Conservation (phyloP, 257 asterid genomes). For the Nicotiana knightiana region DNA sequence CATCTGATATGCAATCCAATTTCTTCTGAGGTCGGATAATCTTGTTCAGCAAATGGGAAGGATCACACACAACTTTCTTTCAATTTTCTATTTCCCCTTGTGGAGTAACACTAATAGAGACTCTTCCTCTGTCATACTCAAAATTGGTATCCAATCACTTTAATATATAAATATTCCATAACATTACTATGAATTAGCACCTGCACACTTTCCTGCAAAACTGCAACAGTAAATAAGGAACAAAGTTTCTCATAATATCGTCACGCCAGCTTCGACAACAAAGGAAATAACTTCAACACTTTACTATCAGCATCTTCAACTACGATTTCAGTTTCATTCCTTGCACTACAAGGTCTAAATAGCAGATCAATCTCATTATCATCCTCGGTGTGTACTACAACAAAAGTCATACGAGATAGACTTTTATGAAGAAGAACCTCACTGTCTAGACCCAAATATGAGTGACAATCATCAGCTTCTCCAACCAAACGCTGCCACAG, state of each 20-base stretch:
- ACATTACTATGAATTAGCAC: constrained; percentile 86
- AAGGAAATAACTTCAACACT: too few relatives aligned
- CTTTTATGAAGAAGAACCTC: constrained; percentile 66
- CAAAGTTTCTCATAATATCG: too few relatives aligned
- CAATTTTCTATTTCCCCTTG: constrained; percentile 89
- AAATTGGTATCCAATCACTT: constrained; percentile 92
- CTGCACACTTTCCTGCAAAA: constrained; percentile 27
- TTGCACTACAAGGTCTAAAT: constrained; percentile 63
- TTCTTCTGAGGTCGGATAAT: constrained; percentile 86
- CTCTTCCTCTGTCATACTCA: constrained; percentile 78
- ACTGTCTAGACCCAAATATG: constrained; percentile 76
- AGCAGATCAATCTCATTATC: constrained; percentile 69
- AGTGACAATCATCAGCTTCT: constrained; percentile 74
- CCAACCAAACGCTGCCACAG: constrained; percentile 89
- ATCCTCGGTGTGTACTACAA: constrained; percentile 61
- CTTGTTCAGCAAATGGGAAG: constrained; percentile 71
- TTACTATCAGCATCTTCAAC: too few relatives aligned
- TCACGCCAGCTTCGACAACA: too few relatives aligned
- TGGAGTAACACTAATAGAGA: constrained; percentile 69
- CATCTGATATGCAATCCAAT: constrained; percentile 77
- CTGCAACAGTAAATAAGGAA: too few relatives aligned
- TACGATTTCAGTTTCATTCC: too few relatives aligned
- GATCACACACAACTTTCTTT: constrained; percentile 83
- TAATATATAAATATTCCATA: constrained; percentile 72
- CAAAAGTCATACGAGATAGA: constrained; percentile 66